phyloP scores from a whole-genome alignment of 2,329 filamentous ascomycete species.

The Diaporthe nobilis region DNA sequence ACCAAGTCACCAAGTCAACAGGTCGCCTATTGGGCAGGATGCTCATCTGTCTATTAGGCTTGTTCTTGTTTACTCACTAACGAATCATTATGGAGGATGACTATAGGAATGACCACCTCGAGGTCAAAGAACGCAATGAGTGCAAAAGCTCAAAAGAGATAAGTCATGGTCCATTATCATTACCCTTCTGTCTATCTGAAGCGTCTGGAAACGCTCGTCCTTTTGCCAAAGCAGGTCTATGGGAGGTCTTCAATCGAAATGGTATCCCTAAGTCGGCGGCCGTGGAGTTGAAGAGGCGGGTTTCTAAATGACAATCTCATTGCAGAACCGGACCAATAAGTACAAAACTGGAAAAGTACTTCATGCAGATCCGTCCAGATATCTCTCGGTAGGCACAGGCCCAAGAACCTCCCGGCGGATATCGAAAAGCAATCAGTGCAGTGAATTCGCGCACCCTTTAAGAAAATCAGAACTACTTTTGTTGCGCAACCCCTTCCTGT shows the following conservation, averaged over 20 bases:
- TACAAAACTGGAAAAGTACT: conserved; percentile 39
- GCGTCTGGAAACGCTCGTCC: conserved; percentile 33
- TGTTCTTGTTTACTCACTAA: no score
- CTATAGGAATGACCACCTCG: no score
- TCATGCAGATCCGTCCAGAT: conserved; percentile 40
- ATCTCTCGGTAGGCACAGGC: conserved; percentile 31
- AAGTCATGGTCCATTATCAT: conserved; percentile 38
- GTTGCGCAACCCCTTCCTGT: conserved; percentile 38
- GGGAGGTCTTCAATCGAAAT: conserved; percentile 25
- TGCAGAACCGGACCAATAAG: conserved; percentile 39
- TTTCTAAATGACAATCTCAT: conserved; percentile 41
- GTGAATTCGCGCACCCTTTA: conserved; percentile 41
- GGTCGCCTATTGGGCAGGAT: not conserved
- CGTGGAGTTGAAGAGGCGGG: conserved; percentile 13
- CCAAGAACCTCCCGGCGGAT: conserved; percentile 36
- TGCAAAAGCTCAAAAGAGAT: not conserved
- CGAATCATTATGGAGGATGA: not conserved
- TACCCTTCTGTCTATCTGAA: conserved; percentile 36
- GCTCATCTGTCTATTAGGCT: no score
- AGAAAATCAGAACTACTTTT: conserved; percentile 41
- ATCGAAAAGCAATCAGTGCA: conserved; percentile 42
- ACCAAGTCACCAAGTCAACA: not conserved
- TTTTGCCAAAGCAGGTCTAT: conserved; percentile 32
- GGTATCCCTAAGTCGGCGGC: conserved; percentile 13
- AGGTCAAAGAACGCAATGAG: not conserved